phyloP scores from a whole-genome alignment of 2,329 filamentous ascomycete genomes.

The Colletotrichum lini region DNA sequence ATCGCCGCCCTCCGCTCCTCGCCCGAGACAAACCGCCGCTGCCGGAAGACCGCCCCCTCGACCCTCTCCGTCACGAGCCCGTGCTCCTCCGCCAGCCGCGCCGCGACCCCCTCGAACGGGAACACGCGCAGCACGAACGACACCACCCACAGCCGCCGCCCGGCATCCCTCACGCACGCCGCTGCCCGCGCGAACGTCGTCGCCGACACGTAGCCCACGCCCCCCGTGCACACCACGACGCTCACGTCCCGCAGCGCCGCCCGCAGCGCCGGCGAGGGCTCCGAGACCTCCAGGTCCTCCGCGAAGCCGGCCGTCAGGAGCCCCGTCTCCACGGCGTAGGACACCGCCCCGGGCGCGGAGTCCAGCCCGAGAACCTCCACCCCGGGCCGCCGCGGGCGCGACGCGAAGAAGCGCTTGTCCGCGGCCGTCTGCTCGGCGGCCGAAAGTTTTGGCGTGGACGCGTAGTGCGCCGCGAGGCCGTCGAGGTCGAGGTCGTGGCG shows the following conservation, averaged over 20 bases:
- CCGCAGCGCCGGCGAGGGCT: background rate
- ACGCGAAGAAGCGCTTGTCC: conserved; percentile 14
- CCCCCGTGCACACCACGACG: conserved; percentile 28
- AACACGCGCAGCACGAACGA: conserved; percentile 31
- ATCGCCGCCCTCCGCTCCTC: conserved; percentile 27
- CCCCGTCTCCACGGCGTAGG: conserved; percentile 6
- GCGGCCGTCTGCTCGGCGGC: background rate
- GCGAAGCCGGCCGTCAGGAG: conserved; percentile 5
- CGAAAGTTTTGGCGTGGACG: background rate
- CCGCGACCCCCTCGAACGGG: conserved; percentile 18
- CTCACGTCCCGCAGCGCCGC: background rate
- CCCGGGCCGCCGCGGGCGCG: background rate
- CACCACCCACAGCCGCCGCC: conserved; percentile 19
- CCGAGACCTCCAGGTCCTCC: conserved; percentile 11
- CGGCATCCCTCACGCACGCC: background rate
- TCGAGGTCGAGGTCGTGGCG: conserved; percentile 15
- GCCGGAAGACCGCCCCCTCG: conserved; percentile 6
- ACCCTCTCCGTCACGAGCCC: conserved; percentile 25
- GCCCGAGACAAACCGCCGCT: conserved; percentile 17
- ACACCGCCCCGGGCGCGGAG: conserved; percentile 9
- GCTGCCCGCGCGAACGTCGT: conserved; percentile 2
- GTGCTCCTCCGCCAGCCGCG: background rate
- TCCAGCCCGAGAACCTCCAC: conserved; percentile 14
- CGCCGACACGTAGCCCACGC: conserved; percentile 22
- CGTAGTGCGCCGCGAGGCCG: background rate